Evolutionary conservation across 768 basidiomycete genomes (phyloP), one percentile per base, ranked within the genome.

Genomic region (Amanita subjunquillea): DNA sequence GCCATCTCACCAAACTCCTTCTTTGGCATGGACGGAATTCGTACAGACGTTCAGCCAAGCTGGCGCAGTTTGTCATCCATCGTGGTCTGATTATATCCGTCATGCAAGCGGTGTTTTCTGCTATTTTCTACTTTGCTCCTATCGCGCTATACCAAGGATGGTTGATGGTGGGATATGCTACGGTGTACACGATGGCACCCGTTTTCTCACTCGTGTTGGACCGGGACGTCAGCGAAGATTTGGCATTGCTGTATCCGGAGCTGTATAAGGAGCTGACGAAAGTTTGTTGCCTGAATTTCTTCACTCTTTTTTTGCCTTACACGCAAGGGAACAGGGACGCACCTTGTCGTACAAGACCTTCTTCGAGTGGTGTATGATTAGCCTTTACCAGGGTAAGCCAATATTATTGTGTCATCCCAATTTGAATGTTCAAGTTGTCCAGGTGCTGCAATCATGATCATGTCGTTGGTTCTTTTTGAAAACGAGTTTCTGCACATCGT

Each of bases 21-120:
- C 78, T 98, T 38, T 99, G 96, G 96, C 96, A 98, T 57, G 96
- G 96, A 5, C 87, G 96, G 43, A 98, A 98, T 68, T 96, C 92
- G 7, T 99, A 99, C 68, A 91, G 96, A 47, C 92, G 96, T 57
- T 93, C 91, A 0, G 94, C 96, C 32, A 99, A 98, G 66, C 77
- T 99, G 25, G 92, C 95, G 0, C 96, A 98, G 67, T 99, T 99
- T 60, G 94, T 99, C 58, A 98, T 98, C 58, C 96, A 98, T 63
- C 85, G 94, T 55, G 94, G 94, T 13, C 72, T 99, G 43, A 96
- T 97, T 67, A 96, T 98, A 54, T 93, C 92, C 7, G 80, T 98
- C 60, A 98, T 99, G 79, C 96, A 99, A 68, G 93, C 94, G 13
- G 92, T 95, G 6, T 97, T 94, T 63, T 91, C 88, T 6, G 83